phyloP scores from a whole-genome alignment of 495 filamentous ascomycete species.

The Cenococcum geophilum region DNA sequence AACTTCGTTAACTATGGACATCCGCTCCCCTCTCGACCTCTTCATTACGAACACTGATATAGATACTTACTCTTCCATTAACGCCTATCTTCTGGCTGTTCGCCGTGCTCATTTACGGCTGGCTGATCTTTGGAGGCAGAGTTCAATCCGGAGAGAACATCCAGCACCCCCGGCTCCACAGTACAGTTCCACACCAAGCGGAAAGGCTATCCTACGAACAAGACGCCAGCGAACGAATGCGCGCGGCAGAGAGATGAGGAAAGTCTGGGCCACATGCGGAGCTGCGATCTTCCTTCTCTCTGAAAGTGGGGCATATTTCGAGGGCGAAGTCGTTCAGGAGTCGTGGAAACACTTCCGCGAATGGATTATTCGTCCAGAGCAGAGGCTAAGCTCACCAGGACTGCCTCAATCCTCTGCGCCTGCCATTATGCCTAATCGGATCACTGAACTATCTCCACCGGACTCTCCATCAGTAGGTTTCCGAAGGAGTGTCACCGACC shows the following conservation, averaged over 20 bases:
- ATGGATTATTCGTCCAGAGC: constrained; percentile 37
- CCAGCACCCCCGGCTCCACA: constrained; percentile 61
- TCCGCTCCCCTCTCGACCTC: constrained; percentile 76
- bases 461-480: background rate
- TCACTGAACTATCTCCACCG: background rate
- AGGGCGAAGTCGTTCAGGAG: constrained; percentile 77
- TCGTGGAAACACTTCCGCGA: constrained; percentile 60
- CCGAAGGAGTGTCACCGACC: background rate
- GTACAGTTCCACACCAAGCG: constrained; percentile 53
- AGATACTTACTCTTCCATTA: constrained; percentile 70
- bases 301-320: constrained; percentile 78
- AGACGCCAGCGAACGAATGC: constrained; percentile 54
- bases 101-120: constrained; percentile 76
- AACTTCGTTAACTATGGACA: constrained; percentile 61
- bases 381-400: background rate
- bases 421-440: background rate
- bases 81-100: constrained; percentile 79
- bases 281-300: constrained; percentile 81
- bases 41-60: constrained; percentile 74
- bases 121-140: constrained; percentile 77
- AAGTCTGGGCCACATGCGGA: constrained; percentile 78
- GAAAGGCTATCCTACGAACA: constrained; percentile 48
- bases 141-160: constrained; percentile 65
- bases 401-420: background rate
- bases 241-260: constrained; percentile 60